These are phyloP conservation scores for Aspergillus vadensis DNA, from an alignment of 2,329 filamentous ascomycete genomes.

Conservation along the genomic window DNA sequence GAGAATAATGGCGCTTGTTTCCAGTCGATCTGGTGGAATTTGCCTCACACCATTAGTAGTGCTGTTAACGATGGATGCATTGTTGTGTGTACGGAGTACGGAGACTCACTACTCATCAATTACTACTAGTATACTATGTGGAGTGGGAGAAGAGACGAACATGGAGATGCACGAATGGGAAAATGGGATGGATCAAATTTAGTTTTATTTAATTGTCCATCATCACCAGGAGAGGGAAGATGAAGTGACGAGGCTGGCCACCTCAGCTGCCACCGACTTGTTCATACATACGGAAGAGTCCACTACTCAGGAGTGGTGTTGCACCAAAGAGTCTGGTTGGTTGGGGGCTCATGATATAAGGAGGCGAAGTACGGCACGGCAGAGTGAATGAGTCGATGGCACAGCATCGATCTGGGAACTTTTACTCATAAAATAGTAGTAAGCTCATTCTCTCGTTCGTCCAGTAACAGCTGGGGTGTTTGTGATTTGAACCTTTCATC, in stretches of 20 bases:
- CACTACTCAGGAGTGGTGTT: background rate
- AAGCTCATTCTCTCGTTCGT: background rate
- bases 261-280: conserved; percentile 4
- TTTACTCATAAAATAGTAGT: background rate
- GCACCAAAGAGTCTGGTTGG: conserved; percentile 8
- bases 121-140: background rate
- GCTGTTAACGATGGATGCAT: background rate
- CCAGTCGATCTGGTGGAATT: background rate
- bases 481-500: too few relatives aligned
- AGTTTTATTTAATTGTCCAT: too few relatives aligned
- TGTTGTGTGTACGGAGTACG: background rate
- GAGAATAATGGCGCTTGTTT: background rate
- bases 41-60: background rate
- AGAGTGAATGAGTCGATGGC: background rate
- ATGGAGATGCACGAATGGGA: background rate
- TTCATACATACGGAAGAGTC: background rate
- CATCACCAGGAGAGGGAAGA: background rate
- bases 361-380: conserved; percentile 21
- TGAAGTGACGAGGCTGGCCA: conserved; percentile 9
- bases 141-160: conserved; percentile 1
- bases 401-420: background rate
- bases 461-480: background rate
- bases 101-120: too few relatives aligned
- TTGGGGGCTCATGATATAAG: conserved; percentile 23
- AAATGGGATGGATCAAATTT: conserved; percentile 1